Evolutionary conservation across 2,329 filamentous ascomycete genomes (phyloP), one percentile per base, ranked within the genome.

Genomic region (Fusarium buharicum): DNA sequence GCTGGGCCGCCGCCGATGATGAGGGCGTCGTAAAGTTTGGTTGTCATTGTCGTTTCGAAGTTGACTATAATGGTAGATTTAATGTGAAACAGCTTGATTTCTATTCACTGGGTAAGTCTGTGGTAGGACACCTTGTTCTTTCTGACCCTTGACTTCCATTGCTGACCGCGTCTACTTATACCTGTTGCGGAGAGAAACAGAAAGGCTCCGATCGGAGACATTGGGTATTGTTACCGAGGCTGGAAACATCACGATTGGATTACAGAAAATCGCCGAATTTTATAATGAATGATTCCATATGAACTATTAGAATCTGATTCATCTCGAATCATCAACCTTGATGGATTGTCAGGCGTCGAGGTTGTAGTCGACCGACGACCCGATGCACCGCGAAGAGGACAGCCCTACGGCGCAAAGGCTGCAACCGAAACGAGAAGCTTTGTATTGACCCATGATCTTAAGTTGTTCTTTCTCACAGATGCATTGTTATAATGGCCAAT

Each of bases 1-100:
- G 80, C 78, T 4, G 83, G 82, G 3, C 83, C 83, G 41, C 80
- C 82, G 37, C 83, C 83, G 33, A 86, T 76, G 55, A 86, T 76
- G 49, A 85, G 78, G 18, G 78, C 80, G 68, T 85, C 82, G 69
- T 80, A 82, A 55, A 76, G 61, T 13, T 70, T 71, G 0, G 59
- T 48, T 4, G 56, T 4, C 61, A 64, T 64, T 6, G 3, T 4
- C 1, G 1, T 4, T 17, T 1, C 6, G 9, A 10, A 17, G 14
- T 0, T n/a, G 13, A n/a, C 0, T n/a, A 14, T 6, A 1, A 16
- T 1, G 3, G 10, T 22, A 2, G 13, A 5, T 11, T 13, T 8
- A 4, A 27, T 6, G n/a, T 20, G 3, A 28, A 5, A 28, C 11
- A 4, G 9, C 2, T 28, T 28, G 27, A 4, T 11, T 28, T 11